Conservation (phyloP, 2,329 filamentous ascomycete genomes). For the Beauveria pseudobassiana region DNA sequence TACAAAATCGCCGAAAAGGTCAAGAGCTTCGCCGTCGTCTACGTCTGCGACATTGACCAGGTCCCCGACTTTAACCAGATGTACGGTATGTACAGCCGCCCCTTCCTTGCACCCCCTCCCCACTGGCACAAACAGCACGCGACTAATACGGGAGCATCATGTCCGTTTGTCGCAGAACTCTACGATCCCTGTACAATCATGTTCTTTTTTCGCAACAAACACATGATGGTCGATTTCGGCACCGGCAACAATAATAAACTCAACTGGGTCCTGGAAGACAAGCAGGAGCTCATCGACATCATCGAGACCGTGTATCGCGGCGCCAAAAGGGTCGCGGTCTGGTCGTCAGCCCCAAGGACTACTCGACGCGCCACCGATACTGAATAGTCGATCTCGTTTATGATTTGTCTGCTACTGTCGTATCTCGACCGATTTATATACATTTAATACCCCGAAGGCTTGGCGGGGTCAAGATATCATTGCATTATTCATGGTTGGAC, state of each 20-base stretch:
- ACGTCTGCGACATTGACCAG: slow-evolving; percentile 87
- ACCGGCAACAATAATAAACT: slow-evolving; percentile 99
- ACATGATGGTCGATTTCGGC: slow-evolving; percentile 97
- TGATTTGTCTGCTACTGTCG: too few species aligned
- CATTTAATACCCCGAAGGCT: not conserved
- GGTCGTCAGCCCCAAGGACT: slow-evolving; percentile 86
- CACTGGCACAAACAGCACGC: not conserved
- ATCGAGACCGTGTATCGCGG: slow-evolving; percentile 96
- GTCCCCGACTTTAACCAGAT: slow-evolving; percentile 93
- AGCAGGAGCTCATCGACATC: slow-evolving; percentile 97
- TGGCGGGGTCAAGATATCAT: not conserved
- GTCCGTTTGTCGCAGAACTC: slow-evolving; percentile 38
- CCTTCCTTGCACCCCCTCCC: not conserved
- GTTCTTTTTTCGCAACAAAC: slow-evolving; percentile 96
- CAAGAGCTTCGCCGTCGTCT: slow-evolving; percentile 89
- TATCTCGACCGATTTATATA: not conserved
- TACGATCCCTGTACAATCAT: slow-evolving; percentile 93
- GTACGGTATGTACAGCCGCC: slow-evolving; percentile 51
- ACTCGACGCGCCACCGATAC: slow-evolving; percentile 32
- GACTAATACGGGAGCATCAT: too few species aligned
- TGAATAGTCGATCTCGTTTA: slow-evolving; percentile 13
- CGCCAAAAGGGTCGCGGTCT: slow-evolving; percentile 97
- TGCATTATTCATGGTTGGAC: not conserved
- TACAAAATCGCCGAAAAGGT: slow-evolving; percentile 90
- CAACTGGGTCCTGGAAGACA: slow-evolving; percentile 90